phyloP scores from a whole-genome alignment of 805 yeast species.

The Torulaspora gathmanii region DNA sequence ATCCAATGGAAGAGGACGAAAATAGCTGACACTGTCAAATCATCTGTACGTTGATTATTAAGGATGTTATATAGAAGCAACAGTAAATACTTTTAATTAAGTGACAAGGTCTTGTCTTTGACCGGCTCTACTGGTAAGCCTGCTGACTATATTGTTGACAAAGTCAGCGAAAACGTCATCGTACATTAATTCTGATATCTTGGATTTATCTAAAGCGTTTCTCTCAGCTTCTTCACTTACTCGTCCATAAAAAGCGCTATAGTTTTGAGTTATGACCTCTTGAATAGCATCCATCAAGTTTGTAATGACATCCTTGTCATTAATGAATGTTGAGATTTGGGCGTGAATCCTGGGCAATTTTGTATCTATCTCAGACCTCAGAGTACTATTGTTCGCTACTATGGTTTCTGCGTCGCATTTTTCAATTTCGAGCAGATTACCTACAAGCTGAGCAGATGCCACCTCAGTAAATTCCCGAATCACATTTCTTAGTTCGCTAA shows the following conservation, averaged over 20 bases:
- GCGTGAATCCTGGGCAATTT: constrained; percentile 53
- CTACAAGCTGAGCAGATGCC: constrained; percentile 46
- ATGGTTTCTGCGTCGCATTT: constrained; percentile 29
- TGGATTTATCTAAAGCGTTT: constrained; percentile 24
- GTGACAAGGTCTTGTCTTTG: not conserved
- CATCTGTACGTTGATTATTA: no score
- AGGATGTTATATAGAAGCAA: no score
- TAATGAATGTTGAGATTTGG: constrained; percentile 50
- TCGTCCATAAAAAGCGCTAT: constrained; percentile 47
- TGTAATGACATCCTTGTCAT: constrained; percentile 48
- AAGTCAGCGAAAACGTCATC: constrained; percentile 54
- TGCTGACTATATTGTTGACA: constrained; percentile 37
- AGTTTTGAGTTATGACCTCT: constrained; percentile 53
- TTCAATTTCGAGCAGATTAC: constrained; percentile 38
- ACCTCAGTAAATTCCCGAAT: constrained; percentile 65
- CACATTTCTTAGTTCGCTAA: constrained; percentile 62
- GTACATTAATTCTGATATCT: constrained; percentile 53
- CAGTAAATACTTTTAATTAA: not conserved
- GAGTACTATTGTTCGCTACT: constrained; percentile 31
- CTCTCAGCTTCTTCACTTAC: constrained; percentile 30
- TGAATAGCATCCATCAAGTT: constrained; percentile 61
- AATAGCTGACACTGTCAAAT: constrained; percentile 15
- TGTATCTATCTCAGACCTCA: constrained; percentile 48
- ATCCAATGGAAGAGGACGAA: constrained; percentile 73
- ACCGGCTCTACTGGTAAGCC: constrained; percentile 10